A percentile compares a stretch with the other conserved stretches of the same genome.
phyloP scores from a whole-genome alignment of 2,329 filamentous ascomycete genomes.

The Cladosporium austrohemisphaericum region DNA sequence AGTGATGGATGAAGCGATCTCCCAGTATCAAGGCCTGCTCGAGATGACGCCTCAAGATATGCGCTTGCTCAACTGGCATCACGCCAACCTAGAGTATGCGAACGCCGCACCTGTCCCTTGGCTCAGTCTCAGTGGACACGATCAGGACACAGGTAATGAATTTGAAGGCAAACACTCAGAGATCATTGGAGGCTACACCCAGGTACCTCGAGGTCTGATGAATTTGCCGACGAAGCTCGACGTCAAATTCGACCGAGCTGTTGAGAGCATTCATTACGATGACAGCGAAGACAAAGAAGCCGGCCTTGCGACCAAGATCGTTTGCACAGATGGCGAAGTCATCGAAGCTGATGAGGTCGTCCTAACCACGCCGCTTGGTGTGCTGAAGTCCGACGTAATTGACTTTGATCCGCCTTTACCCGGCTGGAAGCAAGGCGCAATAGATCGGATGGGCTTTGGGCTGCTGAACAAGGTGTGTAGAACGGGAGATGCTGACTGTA shows the following conservation, averaged over 20 bases:
- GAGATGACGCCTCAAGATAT: constrained; percentile 83
- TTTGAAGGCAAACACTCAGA: constrained; percentile 94
- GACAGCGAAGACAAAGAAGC: constrained; percentile 25
- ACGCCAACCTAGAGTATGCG: constrained; percentile 96
- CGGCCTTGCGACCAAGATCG: constrained; percentile 55
- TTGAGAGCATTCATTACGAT: constrained; percentile 67
- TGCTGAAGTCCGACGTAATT: constrained; percentile 78
- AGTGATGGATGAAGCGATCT: constrained; percentile 88
- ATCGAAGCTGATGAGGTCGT: constrained; percentile 89
- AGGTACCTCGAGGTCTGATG: constrained; percentile 81
- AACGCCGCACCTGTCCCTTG: constrained; percentile 86
- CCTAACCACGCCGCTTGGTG: constrained; percentile 83
- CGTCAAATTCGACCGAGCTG: constrained; percentile 68
- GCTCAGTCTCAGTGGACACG: constrained; percentile 87
- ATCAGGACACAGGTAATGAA: constrained; percentile 95
- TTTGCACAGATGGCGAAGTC: constrained; percentile 71
- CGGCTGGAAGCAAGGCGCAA: constrained; percentile 75
- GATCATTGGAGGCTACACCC: constrained; percentile 89
- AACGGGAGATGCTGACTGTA: neutral
- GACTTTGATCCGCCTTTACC: constrained; percentile 90
- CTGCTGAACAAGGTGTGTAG: constrained; percentile 75
- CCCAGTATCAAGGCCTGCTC: constrained; percentile 78
- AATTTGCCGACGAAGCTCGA: constrained; percentile 73
- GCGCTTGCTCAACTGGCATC: constrained; percentile 93
- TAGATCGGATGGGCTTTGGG: constrained; percentile 83